phyloP scores from a whole-genome alignment of 2,329 filamentous ascomycete species.

The Botrytis elliptica region DNA sequence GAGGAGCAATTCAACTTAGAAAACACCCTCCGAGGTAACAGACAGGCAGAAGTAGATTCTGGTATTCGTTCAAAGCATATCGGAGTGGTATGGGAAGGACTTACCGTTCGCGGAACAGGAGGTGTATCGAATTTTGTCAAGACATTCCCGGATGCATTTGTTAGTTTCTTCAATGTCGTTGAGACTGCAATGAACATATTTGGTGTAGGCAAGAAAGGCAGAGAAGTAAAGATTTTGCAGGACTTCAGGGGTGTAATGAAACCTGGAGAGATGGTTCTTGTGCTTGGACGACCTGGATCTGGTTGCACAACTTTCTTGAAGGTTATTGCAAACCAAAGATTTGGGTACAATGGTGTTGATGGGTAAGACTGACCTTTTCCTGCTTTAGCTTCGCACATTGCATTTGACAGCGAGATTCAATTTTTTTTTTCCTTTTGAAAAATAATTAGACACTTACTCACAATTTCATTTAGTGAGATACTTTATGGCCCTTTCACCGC shows the following conservation, averaged over 20 bases:
- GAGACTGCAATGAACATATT: constrained; percentile 63
- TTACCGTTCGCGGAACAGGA: constrained; percentile 74
- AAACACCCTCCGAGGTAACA: constrained; percentile 66
- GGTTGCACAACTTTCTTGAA: constrained; percentile 56
- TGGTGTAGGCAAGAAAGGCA: constrained; percentile 64
- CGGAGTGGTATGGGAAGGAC: constrained; percentile 73
- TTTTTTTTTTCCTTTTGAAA: neutral
- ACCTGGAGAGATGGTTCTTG: constrained; percentile 75
- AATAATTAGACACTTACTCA: neutral
- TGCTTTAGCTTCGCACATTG: neutral
- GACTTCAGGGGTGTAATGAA: constrained; percentile 69
- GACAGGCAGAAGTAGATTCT: constrained; percentile 68
- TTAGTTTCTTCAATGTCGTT: constrained; percentile 74
- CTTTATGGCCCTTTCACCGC: constrained; percentile 72
- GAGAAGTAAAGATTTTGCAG: constrained; percentile 71
- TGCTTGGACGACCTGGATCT: constrained; percentile 40
- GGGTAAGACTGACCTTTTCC: neutral
- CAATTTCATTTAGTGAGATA: constrained; percentile 59
- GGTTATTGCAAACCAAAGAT: constrained; percentile 54
- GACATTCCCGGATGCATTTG: constrained; percentile 71
- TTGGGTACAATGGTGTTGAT: constrained; percentile 55
- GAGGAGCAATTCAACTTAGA: constrained; percentile 72
- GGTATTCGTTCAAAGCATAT: constrained; percentile 81
- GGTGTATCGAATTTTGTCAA: constrained; percentile 67
- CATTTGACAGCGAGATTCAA: too few relatives aligned